These are phyloP conservation scores for Coemansia aciculifera DNA, from an alignment of 192 early-diverging fungal genomes.

Conservation along the genomic window DNA sequence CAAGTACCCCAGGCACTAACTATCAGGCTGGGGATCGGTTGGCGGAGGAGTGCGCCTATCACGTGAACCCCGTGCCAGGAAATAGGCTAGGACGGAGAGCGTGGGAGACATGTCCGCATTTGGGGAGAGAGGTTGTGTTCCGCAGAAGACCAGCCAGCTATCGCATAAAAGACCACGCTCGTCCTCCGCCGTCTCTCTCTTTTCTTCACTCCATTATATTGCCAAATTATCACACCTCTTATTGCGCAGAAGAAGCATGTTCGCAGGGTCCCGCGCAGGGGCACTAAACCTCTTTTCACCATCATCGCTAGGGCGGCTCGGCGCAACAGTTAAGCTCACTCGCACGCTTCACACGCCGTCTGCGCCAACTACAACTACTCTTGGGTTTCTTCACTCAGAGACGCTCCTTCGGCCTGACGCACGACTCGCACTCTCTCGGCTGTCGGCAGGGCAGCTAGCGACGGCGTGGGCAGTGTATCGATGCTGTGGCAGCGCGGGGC, in stretches of 20 bases:
- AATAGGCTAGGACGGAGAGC: background rate
- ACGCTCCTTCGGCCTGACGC: slow-evolving; percentile 45
- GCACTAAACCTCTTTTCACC: background rate
- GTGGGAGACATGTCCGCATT: slow-evolving; percentile 1
- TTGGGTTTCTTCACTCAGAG: background rate
- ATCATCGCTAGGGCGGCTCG: background rate
- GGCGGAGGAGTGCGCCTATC: background rate
- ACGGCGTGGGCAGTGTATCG: slow-evolving; percentile 45
- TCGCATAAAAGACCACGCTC: background rate
- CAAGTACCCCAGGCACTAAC: background rate
- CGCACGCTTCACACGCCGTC: slow-evolving; percentile 10
- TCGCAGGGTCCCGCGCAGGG: slow-evolving; percentile 4
- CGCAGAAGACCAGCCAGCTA: background rate
- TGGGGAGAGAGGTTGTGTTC: background rate
- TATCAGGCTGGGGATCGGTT: background rate
- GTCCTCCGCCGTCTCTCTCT: background rate
- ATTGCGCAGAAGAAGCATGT: background rate
- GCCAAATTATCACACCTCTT: background rate
- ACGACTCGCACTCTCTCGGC: slow-evolving; percentile 39
- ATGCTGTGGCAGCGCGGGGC: slow-evolving; percentile 32
- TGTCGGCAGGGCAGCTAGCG: slow-evolving; percentile 40
- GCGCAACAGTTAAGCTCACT: background rate
- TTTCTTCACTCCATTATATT: background rate
- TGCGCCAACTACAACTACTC: background rate
- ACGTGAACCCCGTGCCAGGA: slow-evolving; percentile 13